Conservation (phyloP, 768 basidiomycete genomes). For the Suillus tomentosus region DNA sequence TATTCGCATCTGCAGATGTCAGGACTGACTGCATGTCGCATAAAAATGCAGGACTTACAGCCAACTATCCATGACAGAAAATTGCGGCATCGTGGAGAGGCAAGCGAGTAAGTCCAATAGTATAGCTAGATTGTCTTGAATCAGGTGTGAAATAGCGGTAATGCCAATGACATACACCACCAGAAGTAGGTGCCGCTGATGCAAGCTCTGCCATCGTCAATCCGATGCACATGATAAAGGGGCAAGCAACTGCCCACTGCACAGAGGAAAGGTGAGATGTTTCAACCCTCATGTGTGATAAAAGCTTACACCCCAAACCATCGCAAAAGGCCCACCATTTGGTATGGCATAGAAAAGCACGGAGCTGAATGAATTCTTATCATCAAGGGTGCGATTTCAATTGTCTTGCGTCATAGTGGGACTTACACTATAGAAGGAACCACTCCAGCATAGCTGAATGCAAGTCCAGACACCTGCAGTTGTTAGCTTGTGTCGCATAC, state of each 20-base stretch:
- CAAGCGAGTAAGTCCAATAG: conserved; percentile 1
- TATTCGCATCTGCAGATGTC: no score
- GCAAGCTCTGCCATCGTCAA: neutral
- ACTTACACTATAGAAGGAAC: neutral
- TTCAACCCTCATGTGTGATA: neutral
- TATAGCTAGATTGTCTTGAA: neutral
- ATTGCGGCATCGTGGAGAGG: neutral
- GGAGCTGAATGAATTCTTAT: neutral
- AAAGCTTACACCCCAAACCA: conserved; percentile 1
- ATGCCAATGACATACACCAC: neutral
- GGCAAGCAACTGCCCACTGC: neutral
- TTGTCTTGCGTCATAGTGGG: neutral
- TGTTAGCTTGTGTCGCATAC: no score
- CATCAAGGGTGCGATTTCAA: neutral
- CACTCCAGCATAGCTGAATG: neutral
- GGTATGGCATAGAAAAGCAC: neutral
- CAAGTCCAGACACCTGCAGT: no score
- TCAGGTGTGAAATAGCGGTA: neutral
- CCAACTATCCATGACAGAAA: no score
- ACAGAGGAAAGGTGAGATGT: neutral
- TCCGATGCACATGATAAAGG: neutral
- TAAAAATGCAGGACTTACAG: no score
- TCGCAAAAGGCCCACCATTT: neutral
- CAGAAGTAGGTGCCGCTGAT: neutral
- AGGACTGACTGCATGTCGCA: no score